Conservation (phyloP, 306 rosid species). For the Vicia villosa region DNA sequence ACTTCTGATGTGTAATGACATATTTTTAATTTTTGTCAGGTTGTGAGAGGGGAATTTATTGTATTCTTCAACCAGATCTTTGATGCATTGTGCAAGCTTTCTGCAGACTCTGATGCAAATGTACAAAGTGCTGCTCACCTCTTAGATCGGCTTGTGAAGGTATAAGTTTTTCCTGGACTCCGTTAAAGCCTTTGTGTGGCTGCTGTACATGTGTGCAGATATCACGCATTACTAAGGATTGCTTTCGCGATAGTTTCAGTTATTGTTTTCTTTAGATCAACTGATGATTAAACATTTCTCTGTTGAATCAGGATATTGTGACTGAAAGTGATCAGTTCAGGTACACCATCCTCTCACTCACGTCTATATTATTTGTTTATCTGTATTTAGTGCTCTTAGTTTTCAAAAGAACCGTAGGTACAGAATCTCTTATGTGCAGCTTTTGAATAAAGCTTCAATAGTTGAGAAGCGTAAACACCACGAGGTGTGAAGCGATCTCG, state of each 20-base stretch:
- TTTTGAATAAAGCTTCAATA: conserved; percentile 26
- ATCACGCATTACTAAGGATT: conserved; percentile 29
- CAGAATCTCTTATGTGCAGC: conserved; percentile 31
- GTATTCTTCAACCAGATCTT: conserved; percentile 94
- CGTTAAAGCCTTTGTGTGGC: conserved; percentile 14
- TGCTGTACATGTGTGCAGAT: neutral
- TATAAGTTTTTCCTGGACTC: conserved; percentile 34
- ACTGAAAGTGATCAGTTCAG: conserved; percentile 99
- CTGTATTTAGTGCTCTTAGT: conserved; percentile 33
- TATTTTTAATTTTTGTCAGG: conserved; percentile 55
- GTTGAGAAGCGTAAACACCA: conserved; percentile 30
- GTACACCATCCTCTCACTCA: conserved; percentile 48
- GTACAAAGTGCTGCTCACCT: conserved; percentile 99
- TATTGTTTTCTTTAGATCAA: conserved; percentile 29
- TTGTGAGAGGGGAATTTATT: conserved; percentile 98
- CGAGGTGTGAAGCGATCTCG: conserved; percentile 35
- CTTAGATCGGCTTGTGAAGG: conserved; percentile 98
- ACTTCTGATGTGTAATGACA: conserved; percentile 40
- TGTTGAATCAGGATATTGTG: conserved; percentile 89
- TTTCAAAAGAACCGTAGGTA: conserved; percentile 27
- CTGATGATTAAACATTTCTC: conserved; percentile 42
- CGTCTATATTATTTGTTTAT: conserved; percentile 30
- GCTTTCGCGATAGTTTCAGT: conserved; percentile 30
- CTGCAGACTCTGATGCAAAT: conserved; percentile 92
- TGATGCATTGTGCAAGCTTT: conserved; percentile 98